Base-by-base conservation (phyloP, 192 early-diverging fungal species). In the Spinellus fusiger region DNA sequence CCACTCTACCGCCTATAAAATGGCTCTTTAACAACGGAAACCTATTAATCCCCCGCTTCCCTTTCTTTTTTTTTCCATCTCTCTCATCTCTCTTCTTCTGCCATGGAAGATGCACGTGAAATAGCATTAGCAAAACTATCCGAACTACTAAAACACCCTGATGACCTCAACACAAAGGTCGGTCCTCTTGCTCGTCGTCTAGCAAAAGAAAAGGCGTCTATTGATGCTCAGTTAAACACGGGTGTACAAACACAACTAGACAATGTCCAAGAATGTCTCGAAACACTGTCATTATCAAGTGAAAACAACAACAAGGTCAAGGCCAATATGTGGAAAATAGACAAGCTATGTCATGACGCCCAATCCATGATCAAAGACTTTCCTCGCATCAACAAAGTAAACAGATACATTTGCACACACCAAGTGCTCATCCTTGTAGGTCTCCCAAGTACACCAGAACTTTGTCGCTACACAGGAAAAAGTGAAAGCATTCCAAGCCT, bases 201-300 rank as follows among this genome's bases (percentile, higher is more conserved):
- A 52, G 86, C 86, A 4, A 85, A 89, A 63, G 97, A 99, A 78
- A 85, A 88, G 56, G 89, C 92, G 9, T 81, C 87, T 22, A 88
- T 98, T 23, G 95, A 98, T 73, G 93, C 95, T 13, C 95, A 99
- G 71, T 81, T 99, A 37, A 96, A 95, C 67, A 90, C 94, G 7
- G 92, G 91, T 15, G 91, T 94, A 49, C 93, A 98, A 70, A 73
- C 84, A 44, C 93, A 95, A 73, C 81, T 98, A 49, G 93, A 96
- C 73, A 89, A 90, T 59, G 87, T 89, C 5, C 87, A 92, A 62
- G 84, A 92, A 54, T 94, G 93, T 27, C 72, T 98, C 25, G 92
- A 96, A 68, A 89, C 80, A 59, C 77, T 88, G 55, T 71, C 75
- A 25, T 62, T 78, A 6, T 86, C 89, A 6, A 81, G 76, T 31